phyloP scores from a whole-genome alignment of 352 stramenopile genomes.

The Pythium scleroteichum region DNA sequence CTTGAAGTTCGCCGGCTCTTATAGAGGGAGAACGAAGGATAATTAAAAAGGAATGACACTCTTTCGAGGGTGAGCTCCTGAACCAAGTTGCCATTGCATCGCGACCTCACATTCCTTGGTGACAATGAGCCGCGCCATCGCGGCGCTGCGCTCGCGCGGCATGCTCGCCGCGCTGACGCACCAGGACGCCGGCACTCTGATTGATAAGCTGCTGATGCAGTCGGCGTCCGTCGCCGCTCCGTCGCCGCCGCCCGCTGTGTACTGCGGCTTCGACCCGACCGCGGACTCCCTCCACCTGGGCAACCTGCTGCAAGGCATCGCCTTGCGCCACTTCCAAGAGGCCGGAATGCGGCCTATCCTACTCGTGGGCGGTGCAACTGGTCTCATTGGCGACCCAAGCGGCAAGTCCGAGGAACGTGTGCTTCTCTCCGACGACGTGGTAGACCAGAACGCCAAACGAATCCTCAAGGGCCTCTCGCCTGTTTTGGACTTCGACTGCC shows the following conservation, averaged over 20 bases:
- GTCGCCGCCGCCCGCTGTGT: slow-evolving; percentile 56
- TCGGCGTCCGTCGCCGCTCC: background rate
- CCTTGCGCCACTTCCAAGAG: slow-evolving; percentile 86
- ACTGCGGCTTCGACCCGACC: slow-evolving; percentile 93
- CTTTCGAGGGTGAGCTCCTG: background rate
- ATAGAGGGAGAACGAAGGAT: slow-evolving; percentile 33
- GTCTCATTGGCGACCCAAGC: slow-evolving; percentile 97
- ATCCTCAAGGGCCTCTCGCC: slow-evolving; percentile 92
- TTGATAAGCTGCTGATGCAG: slow-evolving; percentile 53
- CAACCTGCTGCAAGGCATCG: slow-evolving; percentile 87
- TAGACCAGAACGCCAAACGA: slow-evolving; percentile 88
- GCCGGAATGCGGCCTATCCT: slow-evolving; percentile 91
- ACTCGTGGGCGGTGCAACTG: slow-evolving; percentile 84
- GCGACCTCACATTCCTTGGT: background rate
- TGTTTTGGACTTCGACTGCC: slow-evolving; percentile 94
- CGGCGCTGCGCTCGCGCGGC: slow-evolving; percentile 57
- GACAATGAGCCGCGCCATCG: slow-evolving; percentile 71
- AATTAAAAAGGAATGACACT: slow-evolving; percentile 27
- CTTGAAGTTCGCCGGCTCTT: slow-evolving; percentile 85
- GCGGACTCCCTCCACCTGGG: slow-evolving; percentile 90
- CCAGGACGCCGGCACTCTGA: slow-evolving; percentile 46
- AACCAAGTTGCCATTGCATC: slow-evolving; percentile 11
- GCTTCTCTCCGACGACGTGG: slow-evolving; percentile 93
- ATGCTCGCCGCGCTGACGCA: slow-evolving; percentile 80
- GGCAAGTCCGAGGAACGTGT: slow-evolving; percentile 97